These are phyloP conservation scores for Piloderma croceum DNA, from an alignment of 768 basidiomycete genomes.

Conservation along the genomic window DNA sequence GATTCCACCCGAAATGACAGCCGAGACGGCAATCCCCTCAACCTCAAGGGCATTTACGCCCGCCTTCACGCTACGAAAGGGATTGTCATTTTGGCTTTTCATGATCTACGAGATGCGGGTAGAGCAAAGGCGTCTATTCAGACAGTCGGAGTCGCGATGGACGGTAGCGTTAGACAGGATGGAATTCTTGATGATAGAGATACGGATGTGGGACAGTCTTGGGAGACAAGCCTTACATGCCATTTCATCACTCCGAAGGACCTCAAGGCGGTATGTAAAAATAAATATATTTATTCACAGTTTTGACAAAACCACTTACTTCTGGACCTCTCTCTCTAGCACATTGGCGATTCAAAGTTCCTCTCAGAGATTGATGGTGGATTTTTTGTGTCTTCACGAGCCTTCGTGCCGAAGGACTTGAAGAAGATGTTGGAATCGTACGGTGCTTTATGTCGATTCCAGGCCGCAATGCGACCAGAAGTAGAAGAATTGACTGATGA, in stretches of 20 bases:
- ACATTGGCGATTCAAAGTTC: conserved; percentile 48
- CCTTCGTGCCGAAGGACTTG: conserved; percentile 20
- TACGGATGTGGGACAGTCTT: conserved; percentile 1
- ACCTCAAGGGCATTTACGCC: conserved; percentile 54
- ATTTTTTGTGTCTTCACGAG: conserved; percentile 48
- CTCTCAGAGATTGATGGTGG: conserved; percentile 47
- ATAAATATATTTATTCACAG: conserved; percentile 4
- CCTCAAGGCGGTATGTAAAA: conserved; percentile 35
- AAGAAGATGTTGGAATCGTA: not conserved
- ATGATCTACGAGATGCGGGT: conserved; percentile 51
- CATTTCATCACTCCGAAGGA: conserved; percentile 42
- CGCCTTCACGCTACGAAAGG: conserved; percentile 47
- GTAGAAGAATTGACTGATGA: not conserved
- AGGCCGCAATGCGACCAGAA: not conserved
- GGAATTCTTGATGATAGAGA: no score
- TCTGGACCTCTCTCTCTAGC: conserved; percentile 29
- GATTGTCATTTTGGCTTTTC: conserved; percentile 53
- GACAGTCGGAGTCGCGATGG: conserved; percentile 4
- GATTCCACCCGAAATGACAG: conserved; percentile 10
- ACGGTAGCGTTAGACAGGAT: no score
- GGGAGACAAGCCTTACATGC: conserved; percentile 32
- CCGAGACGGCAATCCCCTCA: conserved; percentile 3
- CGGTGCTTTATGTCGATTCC: not conserved
- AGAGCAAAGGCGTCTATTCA: conserved; percentile 35
- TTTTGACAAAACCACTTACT: conserved; percentile 5